These are phyloP conservation scores for Candida sanyiensis DNA, from an alignment of 805 yeast species.

Conservation along the genomic window DNA sequence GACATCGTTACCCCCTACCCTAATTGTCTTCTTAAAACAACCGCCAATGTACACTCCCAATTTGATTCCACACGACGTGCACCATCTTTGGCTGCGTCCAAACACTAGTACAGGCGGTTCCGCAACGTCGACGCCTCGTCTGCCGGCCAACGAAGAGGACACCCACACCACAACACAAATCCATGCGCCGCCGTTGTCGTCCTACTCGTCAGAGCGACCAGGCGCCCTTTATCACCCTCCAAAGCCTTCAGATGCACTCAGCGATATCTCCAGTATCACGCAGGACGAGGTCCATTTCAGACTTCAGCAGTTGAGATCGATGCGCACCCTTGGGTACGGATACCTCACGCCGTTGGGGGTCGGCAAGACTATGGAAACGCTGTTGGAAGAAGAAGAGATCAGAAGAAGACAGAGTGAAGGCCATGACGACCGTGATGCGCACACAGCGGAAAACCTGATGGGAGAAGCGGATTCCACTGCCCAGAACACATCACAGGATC, in stretches of 20 bases:
- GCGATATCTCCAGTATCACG: conserved; percentile 3
- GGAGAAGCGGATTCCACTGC: conserved; percentile 24
- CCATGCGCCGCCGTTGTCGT: conserved; percentile 49
- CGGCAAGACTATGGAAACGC: conserved; percentile 44
- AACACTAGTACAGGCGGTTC: conserved; percentile 11
- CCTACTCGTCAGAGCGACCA: conserved; percentile 44
- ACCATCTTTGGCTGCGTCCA: conserved; percentile 35
- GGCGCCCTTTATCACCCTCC: conserved; percentile 25
- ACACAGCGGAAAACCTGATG: conserved; percentile 27
- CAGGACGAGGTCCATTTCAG: conserved; percentile 13
- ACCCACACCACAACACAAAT: conserved; percentile 9
- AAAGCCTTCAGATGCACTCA: not conserved
- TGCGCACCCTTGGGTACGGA: conserved; percentile 42
- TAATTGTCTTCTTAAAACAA: not conserved
- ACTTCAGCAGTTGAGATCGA: conserved; percentile 22
- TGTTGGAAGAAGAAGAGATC: conserved; percentile 27
- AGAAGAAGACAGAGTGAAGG: conserved; percentile 27
- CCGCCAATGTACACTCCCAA: conserved; percentile 43
- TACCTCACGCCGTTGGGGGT: conserved; percentile 56
- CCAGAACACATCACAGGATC: conserved; percentile 6
- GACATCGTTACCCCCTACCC: not conserved
- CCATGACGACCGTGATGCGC: conserved; percentile 13
- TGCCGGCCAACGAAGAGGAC: not conserved
- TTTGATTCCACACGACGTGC: conserved; percentile 40
- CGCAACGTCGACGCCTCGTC: conserved; percentile 2